Conservation (phyloP, 1,284 basidiomycete genomes). For the Coriolopsis trogii region DNA sequence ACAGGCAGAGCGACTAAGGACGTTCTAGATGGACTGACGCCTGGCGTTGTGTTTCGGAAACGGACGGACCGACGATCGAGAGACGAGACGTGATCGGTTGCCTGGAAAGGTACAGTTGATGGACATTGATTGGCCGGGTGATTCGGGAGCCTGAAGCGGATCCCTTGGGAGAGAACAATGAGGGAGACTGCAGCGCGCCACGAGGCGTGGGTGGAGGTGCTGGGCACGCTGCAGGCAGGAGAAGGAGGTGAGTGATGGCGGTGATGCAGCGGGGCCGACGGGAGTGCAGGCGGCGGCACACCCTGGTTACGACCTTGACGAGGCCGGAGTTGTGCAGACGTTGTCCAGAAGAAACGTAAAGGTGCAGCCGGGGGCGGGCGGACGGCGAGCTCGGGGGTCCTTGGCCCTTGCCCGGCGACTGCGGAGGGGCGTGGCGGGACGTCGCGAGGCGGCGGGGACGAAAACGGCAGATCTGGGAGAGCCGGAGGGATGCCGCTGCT, state of each 20-base stretch:
- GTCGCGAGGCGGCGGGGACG: slow-evolving; percentile 17
- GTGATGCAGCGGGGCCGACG: slow-evolving; percentile 17
- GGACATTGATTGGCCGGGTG: slow-evolving; percentile 18
- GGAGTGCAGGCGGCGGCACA: background rate
- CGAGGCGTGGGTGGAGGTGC: slow-evolving; percentile 2
- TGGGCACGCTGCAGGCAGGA: background rate
- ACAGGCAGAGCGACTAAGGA: too few species aligned
- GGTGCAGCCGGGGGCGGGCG: too few species aligned
- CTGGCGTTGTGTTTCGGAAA: background rate
- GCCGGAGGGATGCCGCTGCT: slow-evolving; percentile 8
- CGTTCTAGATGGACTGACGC: background rate
- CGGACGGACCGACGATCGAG: slow-evolving; percentile 9
- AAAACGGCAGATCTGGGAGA: slow-evolving; percentile 6
- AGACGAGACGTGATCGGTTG: slow-evolving; percentile 13
- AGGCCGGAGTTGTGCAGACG: slow-evolving; percentile 2
- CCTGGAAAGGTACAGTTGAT: slow-evolving; percentile 23
- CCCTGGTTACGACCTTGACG: slow-evolving; percentile 4
- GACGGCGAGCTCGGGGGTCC: background rate
- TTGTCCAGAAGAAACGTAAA: slow-evolving; percentile 14
- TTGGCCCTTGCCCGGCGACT: background rate
- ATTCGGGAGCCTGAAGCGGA: slow-evolving; percentile 12
- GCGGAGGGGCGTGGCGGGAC: slow-evolving; percentile 8
- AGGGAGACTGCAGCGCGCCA: slow-evolving; percentile 9
- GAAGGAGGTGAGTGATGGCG: slow-evolving; percentile 8
- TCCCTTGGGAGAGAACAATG: slow-evolving; percentile 14